Conservation (phyloP, 306 rosid species). For the Corylus avellana region DNA sequence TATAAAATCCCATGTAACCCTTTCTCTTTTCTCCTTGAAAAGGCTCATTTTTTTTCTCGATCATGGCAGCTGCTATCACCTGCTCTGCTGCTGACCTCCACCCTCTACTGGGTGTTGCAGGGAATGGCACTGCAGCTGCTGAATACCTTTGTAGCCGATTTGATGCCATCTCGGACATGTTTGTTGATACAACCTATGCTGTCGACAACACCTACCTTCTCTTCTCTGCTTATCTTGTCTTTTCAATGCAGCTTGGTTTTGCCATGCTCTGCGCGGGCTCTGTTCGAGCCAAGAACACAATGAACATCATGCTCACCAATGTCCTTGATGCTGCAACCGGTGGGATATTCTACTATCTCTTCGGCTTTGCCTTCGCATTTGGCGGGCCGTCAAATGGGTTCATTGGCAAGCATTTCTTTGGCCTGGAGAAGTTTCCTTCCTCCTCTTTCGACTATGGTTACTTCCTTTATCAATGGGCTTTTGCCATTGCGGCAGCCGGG, state of each 20-base stretch:
- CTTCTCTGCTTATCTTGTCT: slow-evolving; percentile 66
- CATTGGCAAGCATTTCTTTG: slow-evolving; percentile 80
- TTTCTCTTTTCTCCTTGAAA: too few relatives aligned
- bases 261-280: slow-evolving; percentile 70
- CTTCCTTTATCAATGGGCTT: slow-evolving; percentile 94
- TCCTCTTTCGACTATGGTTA: slow-evolving; percentile 39
- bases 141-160: slow-evolving; percentile 51
- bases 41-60: neutral
- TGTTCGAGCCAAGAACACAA: slow-evolving; percentile 57
- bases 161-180: slow-evolving; percentile 31
- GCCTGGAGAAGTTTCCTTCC: slow-evolving; percentile 50
- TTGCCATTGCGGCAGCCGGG: slow-evolving; percentile 95
- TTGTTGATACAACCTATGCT: slow-evolving; percentile 54
- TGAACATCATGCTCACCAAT: slow-evolving; percentile 74
- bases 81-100: slow-evolving; percentile 50
- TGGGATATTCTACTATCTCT: slow-evolving; percentile 82
- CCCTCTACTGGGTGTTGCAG: slow-evolving; percentile 36
- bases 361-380: slow-evolving; percentile 92
- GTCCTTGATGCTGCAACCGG: slow-evolving; percentile 96
- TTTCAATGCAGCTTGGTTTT: slow-evolving; percentile 62
- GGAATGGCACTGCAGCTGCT: slow-evolving; percentile 31
- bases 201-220: slow-evolving; percentile 82
- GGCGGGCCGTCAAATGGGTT: slow-evolving; percentile 76
- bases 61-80: slow-evolving; percentile 30
- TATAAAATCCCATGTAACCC: too few relatives aligned